Evolutionary conservation across 2,329 filamentous ascomycete genomes (phyloP), one percentile per base, ranked within the genome.

Genomic region (Lasiodiplodia gonubiensis): DNA sequence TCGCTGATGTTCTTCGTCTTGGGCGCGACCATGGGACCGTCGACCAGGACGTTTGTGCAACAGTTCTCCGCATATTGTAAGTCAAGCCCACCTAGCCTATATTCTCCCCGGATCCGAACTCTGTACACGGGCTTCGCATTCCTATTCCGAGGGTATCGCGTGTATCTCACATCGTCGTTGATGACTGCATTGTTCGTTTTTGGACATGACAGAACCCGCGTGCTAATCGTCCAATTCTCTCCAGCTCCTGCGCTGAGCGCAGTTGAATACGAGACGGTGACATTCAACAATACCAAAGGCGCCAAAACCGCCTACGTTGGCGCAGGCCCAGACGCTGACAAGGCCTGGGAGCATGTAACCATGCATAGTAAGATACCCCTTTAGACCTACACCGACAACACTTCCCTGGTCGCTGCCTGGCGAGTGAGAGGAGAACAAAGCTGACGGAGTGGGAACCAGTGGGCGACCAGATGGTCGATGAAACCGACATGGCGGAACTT

Each of bases 401-500:
- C n/a, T n/a, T 33, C 30, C 30, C 30, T 10, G 8, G 30, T 10
- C 7, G 30, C 30, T 33, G 0, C 30, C 30, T 33, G 8, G 30
- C 30, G 30, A 33, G 30, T 33, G 30, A 33, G 30, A 33, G 30
- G 14, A 11, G 6, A 46, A 46, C 7, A 11, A n/a, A 11, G 72
- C 78, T 79, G 69, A 71, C 72, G 42, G 16, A 1, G 23, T 30
- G 1, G 67, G 66, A 23, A 69, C 70, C 23, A 86, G 86, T 89
- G 30, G 86, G 86, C 46, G 86, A 89, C 73, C 86, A 86, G 71
- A 87, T 88, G 83, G 85, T 89, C 63, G 83, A 83, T 0, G 78
- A 81, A 25, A 78, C 82, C 6, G 86, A 89, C 71, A 82, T 88
- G 42, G 76, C 82, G 49, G 82, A 82, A 25, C 81, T 89, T 0